Evolutionary conservation across 768 basidiomycete genomes (phyloP).

Genomic region (Kwoniella shandongensis): DNA sequence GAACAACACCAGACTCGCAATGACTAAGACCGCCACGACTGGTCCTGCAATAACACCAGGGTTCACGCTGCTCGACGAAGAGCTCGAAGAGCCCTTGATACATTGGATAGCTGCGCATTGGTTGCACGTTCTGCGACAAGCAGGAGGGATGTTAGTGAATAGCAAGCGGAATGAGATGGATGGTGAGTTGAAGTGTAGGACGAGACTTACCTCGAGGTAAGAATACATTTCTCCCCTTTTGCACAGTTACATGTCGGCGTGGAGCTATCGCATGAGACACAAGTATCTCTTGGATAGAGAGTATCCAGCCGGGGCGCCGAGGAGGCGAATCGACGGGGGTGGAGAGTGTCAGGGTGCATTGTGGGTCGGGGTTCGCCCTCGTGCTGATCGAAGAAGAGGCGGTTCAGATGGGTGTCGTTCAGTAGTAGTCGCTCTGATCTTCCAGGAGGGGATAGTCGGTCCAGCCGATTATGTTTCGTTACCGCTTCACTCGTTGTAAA

Average conservation of each 20-base stretch:
- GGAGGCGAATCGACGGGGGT: too few species aligned
- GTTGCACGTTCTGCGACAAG: slow-evolving; percentile 45
- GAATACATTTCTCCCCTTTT: slow-evolving; percentile 39
- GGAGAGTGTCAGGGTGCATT: too few species aligned
- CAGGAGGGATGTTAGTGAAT: slow-evolving; percentile 5
- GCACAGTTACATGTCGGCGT: slow-evolving; percentile 46
- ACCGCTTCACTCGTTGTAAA: too few species aligned
- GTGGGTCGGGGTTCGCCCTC: too few species aligned
- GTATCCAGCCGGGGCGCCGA: too few species aligned
- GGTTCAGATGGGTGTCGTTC: too few species aligned
- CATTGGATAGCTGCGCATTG: slow-evolving; percentile 50
- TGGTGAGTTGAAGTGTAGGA: background rate
- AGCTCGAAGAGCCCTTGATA: slow-evolving; percentile 25
- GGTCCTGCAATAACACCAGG: slow-evolving; percentile 52
- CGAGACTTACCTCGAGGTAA: slow-evolving; percentile 41
- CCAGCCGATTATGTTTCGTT: too few species aligned
- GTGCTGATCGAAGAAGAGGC: too few species aligned
- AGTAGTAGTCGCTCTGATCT: too few species aligned
- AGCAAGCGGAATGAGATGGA: background rate
- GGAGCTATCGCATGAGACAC: slow-evolving; percentile 35
- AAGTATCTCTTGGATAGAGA: slow-evolving; percentile 10
- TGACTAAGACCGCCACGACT: slow-evolving; percentile 48
- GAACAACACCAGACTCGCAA: slow-evolving; percentile 48
- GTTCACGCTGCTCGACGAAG: slow-evolving; percentile 32
- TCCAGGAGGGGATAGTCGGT: too few species aligned